These are phyloP conservation scores for Eimeria mitis DNA, from an alignment of 169 alveolate species.

Conservation along the genomic window DNA sequence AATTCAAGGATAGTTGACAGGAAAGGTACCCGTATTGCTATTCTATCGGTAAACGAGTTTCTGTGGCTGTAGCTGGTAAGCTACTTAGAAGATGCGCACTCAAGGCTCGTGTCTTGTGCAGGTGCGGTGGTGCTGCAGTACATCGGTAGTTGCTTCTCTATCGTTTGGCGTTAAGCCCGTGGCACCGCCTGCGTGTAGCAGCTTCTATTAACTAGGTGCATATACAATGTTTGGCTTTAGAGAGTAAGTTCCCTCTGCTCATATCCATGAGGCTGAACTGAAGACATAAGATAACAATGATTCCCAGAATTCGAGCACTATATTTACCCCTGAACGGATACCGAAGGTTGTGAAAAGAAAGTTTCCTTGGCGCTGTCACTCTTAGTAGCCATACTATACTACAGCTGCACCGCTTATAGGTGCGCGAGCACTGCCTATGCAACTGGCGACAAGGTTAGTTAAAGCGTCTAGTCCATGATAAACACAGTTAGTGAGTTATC, in stretches of 20 bases:
- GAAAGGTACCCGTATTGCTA: not conserved
- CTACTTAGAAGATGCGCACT: not conserved
- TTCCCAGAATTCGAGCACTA: not conserved
- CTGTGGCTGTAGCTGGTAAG: not conserved
- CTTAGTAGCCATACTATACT: not conserved
- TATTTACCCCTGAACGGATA: not conserved
- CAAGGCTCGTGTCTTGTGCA: not conserved
- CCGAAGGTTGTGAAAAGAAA: not conserved
- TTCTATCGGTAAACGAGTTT: not conserved
- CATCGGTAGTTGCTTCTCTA: not conserved
- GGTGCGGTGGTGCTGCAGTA: not conserved
- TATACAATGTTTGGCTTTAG: not conserved
- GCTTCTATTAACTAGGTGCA: not conserved
- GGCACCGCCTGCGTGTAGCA: not conserved
- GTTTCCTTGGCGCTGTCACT: not conserved
- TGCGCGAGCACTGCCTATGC: not conserved
- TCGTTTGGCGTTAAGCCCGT: not conserved
- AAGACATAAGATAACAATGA: not conserved
- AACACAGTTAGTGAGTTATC: not conserved
- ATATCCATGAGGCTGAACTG: not conserved
- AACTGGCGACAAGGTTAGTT: not conserved
- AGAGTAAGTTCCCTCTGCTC: not conserved
- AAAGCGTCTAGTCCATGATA: not conserved
- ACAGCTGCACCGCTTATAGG: not conserved
- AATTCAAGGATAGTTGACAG: not conserved